These are phyloP conservation scores for Lasiosphaeria ovina DNA, from an alignment of 495 filamentous ascomycete genomes.

Conservation along the genomic window DNA sequence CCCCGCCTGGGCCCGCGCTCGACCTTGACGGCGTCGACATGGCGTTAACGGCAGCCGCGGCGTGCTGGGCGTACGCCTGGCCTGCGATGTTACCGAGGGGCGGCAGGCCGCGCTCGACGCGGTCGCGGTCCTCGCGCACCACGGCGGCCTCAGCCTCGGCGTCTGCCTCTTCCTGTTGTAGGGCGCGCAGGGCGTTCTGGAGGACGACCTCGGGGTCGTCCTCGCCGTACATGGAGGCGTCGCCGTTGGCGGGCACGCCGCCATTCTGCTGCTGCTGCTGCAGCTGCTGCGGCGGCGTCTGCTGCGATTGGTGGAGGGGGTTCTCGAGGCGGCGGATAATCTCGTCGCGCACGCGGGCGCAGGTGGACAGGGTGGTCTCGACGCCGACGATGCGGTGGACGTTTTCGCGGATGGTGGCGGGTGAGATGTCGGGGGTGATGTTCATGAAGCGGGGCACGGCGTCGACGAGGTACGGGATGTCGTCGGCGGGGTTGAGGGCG, in stretches of 20 bases:
- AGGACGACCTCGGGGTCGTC: slow-evolving; percentile 52
- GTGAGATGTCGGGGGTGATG: slow-evolving; percentile 45
- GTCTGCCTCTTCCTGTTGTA: slow-evolving; percentile 50
- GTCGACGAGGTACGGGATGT: slow-evolving; percentile 50
- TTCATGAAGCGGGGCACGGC: slow-evolving; percentile 48
- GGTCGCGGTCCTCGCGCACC: slow-evolving; percentile 44
- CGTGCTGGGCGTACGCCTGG: slow-evolving; percentile 33
- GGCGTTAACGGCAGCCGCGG: slow-evolving; percentile 28
- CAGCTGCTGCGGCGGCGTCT: slow-evolving; percentile 12
- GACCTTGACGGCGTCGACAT: slow-evolving; percentile 22
- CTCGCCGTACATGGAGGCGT: slow-evolving; percentile 28
- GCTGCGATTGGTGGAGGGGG: slow-evolving; percentile 25
- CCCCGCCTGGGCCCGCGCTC: slow-evolving; percentile 13
- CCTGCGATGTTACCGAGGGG: slow-evolving; percentile 31
- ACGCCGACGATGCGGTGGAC: slow-evolving; percentile 47
- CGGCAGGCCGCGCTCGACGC: slow-evolving; percentile 42
- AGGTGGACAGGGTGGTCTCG: slow-evolving; percentile 44
- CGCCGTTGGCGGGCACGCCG: slow-evolving; percentile 17
- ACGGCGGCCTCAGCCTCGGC: slow-evolving; percentile 47
- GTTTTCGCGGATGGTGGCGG: slow-evolving; percentile 46
- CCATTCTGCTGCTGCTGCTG: background rate
- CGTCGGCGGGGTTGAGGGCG: slow-evolving; percentile 42
- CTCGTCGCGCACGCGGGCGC: slow-evolving; percentile 50
- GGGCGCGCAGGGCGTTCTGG: slow-evolving; percentile 46
- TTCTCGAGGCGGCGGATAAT: slow-evolving; percentile 44